A percentile compares a stretch with the other conserved stretches of the same genome.
Conservation (phyloP, 495 filamentous ascomycete species). For the Penicillium lagena region DNA sequence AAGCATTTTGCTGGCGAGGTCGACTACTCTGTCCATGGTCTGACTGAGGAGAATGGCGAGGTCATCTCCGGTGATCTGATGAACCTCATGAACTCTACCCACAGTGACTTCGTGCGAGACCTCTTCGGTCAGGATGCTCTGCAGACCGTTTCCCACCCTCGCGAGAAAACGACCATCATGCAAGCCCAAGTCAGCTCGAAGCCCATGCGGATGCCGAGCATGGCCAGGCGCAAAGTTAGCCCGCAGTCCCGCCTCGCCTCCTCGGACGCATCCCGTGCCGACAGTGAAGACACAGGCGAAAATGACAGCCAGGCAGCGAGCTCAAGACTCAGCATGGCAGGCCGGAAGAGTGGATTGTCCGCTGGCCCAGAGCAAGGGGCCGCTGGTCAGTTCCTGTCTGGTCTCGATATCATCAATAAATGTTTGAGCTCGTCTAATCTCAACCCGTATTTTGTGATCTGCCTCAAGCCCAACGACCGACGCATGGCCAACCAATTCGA, state of each 20-base stretch:
- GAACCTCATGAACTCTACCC: constrained; percentile 85
- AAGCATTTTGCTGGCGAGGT: constrained; percentile 95
- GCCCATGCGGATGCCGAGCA: constrained; percentile 84
- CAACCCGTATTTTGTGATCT: constrained; percentile 95
- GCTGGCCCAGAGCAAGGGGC: constrained; percentile 70
- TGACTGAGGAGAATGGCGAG: constrained; percentile 93
- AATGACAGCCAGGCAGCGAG: constrained; percentile 42
- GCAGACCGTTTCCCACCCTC: constrained; percentile 82
- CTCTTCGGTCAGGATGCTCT: constrained; percentile 92
- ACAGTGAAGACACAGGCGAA: constrained; percentile 48
- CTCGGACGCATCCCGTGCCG: constrained; percentile 12
- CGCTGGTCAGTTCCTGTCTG: constrained; percentile 83
- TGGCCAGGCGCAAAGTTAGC: constrained; percentile 68
- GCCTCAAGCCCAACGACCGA: constrained; percentile 93
- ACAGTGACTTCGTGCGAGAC: constrained; percentile 79
- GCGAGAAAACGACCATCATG: constrained; percentile 85
- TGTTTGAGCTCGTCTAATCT: constrained; percentile 72
- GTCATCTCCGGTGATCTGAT: constrained; percentile 92
- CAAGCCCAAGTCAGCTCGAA: constrained; percentile 95
- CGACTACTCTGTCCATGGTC: constrained; percentile 80
- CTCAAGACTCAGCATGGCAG: constrained; percentile 22
- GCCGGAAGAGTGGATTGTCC: constrained; percentile 33
- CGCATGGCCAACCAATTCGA: constrained; percentile 98
- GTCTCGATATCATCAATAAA: constrained; percentile 81
- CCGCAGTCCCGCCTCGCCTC: constrained; percentile 32